These are phyloP conservation scores for Tranzscheliella williamsii DNA, from an alignment of 1,284 basidiomycete species.

Conservation along the genomic window DNA sequence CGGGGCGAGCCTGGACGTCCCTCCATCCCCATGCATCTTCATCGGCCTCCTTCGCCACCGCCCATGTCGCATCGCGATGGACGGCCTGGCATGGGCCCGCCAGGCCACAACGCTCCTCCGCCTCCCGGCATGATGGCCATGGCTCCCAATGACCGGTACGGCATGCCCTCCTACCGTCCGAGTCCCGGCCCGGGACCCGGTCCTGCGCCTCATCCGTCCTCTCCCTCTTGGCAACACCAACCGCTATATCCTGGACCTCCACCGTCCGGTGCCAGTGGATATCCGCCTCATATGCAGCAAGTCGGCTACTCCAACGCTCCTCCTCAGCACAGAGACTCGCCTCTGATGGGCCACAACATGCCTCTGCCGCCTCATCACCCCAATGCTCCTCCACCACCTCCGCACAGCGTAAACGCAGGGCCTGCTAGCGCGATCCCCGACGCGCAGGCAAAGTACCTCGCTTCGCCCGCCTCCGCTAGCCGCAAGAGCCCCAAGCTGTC, in stretches of 20 bases:
- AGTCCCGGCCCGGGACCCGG: constrained; percentile 8
- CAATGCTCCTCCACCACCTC: constrained; percentile 7
- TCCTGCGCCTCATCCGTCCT: constrained; percentile 27
- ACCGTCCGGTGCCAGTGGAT: constrained; percentile 15
- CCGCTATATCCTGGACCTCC: constrained; percentile 25
- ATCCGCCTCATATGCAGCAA: constrained; percentile 28
- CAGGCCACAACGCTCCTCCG: constrained; percentile 19
- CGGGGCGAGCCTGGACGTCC: constrained; percentile 25
- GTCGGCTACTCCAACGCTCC: constrained; percentile 14
- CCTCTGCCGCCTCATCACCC: constrained; percentile 24
- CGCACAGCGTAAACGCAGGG: constrained; percentile 11
- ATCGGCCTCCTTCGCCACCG: constrained; percentile 28
- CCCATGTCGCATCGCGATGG: constrained; percentile 33
- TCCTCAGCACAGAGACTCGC: constrained; percentile 28
- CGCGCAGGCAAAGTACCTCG: constrained; percentile 27
- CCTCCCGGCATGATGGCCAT: constrained; percentile 36
- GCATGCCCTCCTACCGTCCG: constrained; percentile 4
- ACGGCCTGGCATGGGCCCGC: constrained; percentile 26
- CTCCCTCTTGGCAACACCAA: constrained; percentile 40
- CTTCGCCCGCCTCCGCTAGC: constrained; percentile 22
- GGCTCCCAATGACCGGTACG: constrained; percentile 30
- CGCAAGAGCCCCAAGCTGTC: constrained; percentile 4
- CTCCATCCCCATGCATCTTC: constrained; percentile 28
- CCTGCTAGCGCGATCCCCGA: constrained; percentile 26
- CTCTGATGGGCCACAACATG: constrained; percentile 32